Evolutionary conservation across 352 stramenopile genomes (phyloP), one percentile per base, ranked within the genome.

Genomic region (Phytophthora hybrid): DNA sequence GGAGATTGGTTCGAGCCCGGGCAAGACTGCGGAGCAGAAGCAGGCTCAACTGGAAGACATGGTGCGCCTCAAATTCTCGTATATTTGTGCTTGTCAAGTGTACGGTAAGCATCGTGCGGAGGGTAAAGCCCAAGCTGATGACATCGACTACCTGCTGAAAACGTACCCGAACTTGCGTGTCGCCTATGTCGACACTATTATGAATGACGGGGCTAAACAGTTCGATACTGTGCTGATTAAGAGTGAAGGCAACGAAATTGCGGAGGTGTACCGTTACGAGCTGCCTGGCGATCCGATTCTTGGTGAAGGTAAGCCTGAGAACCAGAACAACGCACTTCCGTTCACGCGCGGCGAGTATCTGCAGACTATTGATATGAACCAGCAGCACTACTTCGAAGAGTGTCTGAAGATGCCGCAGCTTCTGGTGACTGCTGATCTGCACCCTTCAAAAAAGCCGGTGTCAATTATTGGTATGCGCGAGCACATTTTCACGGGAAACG

Each of bases 361-460:
- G 19, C 90, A 97, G 72, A 93, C 85, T n/a, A 97, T 97, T 63
- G 90, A 97, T 79, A 96, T 96, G 90, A 97, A 97, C 79, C 90
- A 97, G 69, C 89, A 97, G 66, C 86, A 93, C 62, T 96, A 96
- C 78, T 93, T 96, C 44, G 90, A 97, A 72, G 89, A 96, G 78
- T 90, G 85, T 62, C 73, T 97, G 32, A 97, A 96, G 72, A 97
- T 95, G 76, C 88, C 88, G 21, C 83, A 90, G 56, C 69, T 93
- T 51, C 71, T 94, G n/a, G 77, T 87, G 46, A 93, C 83, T 5
- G 84, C 85, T 46, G 85, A 92, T 41, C 47, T 78, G 49, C 85
- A 93, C 41, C 84, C 86, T 29, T 91, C 85, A 16, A 89, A 87
- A 59, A 91, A 92, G 26, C 82, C 84, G 7, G 84, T 93, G 11